Evolutionary conservation across 305 asterid species (phyloP), one percentile per base, ranked within the genome.

Genomic region (Fraxinus sp.): DNA sequence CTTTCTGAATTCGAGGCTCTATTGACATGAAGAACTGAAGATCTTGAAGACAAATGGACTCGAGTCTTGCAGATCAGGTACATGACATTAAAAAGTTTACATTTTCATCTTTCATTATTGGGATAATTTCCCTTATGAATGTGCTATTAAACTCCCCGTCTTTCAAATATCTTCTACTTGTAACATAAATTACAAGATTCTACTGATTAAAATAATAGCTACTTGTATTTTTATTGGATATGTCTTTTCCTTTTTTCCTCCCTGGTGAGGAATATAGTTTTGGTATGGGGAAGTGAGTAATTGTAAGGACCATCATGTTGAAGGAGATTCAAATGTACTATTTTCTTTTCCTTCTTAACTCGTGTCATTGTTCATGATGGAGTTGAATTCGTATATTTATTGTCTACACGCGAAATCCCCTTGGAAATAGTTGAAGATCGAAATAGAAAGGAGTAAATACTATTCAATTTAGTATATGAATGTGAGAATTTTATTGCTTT

Each of bases 191-290:
- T 52, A 36, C 75, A 39, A 62, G 80, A 71, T 72, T 71, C 2
- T 79, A 32, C 78, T 72, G 79, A 66, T 18, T 82, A 74, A 77
- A 11, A 9, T 28, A 73, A 24, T 83, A 66, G 73, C 33, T 66
- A 22, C 80, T 84, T 81, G 84, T 82, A 86, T 26, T 79, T 43
- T 85, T 77, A 66, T 79, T 72, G 66, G 74, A 74, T 71, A 72
- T 37, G 30, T 59, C n/a, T 75, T 20, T 78, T 35, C 5, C 35
- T 7, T 7, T 62, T 80, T 13, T 18, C 30, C 20, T 66, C 16
- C 22, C 39, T 13, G 16, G 37, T 80, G 71, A 59, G 33, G 73
- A 62, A 62, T 62, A n/a, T 57, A 16, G 9, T 18, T n/a, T 55
- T 55, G 20, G 68, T 16, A n/a, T 57, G 52, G 22, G 68, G 68